phyloP scores from a whole-genome alignment of 306 rosid genomes.

The Lablab purpureus region DNA sequence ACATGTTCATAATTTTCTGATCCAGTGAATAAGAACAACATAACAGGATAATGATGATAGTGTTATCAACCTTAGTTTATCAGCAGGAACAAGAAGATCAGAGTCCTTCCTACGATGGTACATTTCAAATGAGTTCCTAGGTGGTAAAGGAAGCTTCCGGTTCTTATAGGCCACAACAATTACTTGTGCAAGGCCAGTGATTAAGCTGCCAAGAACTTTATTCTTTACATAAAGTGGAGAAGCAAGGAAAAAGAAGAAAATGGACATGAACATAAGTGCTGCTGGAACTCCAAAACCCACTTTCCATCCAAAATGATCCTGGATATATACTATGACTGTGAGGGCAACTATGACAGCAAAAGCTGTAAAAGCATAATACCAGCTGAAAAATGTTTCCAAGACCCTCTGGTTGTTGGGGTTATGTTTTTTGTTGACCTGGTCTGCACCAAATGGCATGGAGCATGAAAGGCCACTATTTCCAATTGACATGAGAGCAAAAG shows the following conservation, averaged over 20 bases:
- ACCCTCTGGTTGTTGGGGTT: slow-evolving; percentile 57
- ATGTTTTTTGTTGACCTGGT: slow-evolving; percentile 58
- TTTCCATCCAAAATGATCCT: slow-evolving; percentile 69
- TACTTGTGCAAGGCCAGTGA: slow-evolving; percentile 62
- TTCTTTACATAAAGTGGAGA: slow-evolving; percentile 62
- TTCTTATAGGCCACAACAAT: slow-evolving; percentile 56
- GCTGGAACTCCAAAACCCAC: slow-evolving; percentile 77
- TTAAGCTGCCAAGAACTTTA: slow-evolving; percentile 55
- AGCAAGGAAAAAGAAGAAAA: slow-evolving; percentile 59
- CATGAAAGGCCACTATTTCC: slow-evolving; percentile 78
- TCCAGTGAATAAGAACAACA: slow-evolving; percentile 10
- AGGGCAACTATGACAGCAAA: slow-evolving; percentile 58
- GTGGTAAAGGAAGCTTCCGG: slow-evolving; percentile 52
- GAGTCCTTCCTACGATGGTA: slow-evolving; percentile 56
- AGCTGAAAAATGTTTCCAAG: slow-evolving; percentile 64
- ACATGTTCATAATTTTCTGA: slow-evolving; percentile 12
- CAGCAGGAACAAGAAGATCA: slow-evolving; percentile 53
- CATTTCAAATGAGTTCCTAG: slow-evolving; percentile 42
- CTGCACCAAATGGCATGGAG: slow-evolving; percentile 73
- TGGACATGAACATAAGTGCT: slow-evolving; percentile 58
- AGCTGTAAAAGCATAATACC: slow-evolving; percentile 66
- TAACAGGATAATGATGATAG: neutral
- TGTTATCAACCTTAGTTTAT: slow-evolving; percentile 61
- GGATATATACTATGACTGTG: slow-evolving; percentile 67
- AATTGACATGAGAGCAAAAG: slow-evolving; percentile 59